These are phyloP conservation scores for Phyllosticta paracitricarpa DNA, from an alignment of 2,329 filamentous ascomycete species.

Conservation along the genomic window DNA sequence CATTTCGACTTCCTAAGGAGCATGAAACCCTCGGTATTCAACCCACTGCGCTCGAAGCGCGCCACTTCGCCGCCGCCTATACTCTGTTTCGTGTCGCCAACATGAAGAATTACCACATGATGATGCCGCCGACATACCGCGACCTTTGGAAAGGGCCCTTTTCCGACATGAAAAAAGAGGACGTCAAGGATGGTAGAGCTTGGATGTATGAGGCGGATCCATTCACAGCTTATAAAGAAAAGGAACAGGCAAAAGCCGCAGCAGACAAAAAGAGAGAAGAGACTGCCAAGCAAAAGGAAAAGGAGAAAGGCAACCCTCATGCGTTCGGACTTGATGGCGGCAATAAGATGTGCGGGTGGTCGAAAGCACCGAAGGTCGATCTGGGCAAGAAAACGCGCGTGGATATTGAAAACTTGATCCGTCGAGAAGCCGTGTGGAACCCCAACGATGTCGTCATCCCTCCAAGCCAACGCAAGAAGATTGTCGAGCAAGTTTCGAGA, in stretches of 20 bases:
- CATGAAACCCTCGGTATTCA: conserved; percentile 68
- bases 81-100: conserved; percentile 84
- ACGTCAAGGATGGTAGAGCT: conserved; percentile 62
- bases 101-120: conserved; percentile 93
- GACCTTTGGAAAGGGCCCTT: conserved; percentile 87
- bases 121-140: conserved; percentile 81
- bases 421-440: conserved; percentile 78
- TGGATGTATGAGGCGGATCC: conserved; percentile 97
- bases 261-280: conserved; percentile 74
- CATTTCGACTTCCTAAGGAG: conserved; percentile 68
- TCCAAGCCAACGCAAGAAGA: conserved; percentile 43
- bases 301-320: conserved; percentile 31
- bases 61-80: conserved; percentile 88
- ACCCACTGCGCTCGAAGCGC: conserved; percentile 76
- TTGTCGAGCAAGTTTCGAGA: conserved; percentile 64
- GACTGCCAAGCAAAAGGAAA: conserved; percentile 51
- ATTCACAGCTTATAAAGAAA: conserved; percentile 69
- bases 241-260: conserved; percentile 65
- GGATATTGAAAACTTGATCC: conserved; percentile 69
- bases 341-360: conserved; percentile 63
- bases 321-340: conserved; percentile 20
- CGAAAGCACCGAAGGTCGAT: conserved; percentile 77
- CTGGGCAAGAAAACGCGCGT: conserved; percentile 75
- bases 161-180: conserved; percentile 67
- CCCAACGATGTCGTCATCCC: conserved; percentile 61